Evolutionary conservation across 306 rosid genomes (phyloP).

Genomic region (Begonia fuchsioides): DNA sequence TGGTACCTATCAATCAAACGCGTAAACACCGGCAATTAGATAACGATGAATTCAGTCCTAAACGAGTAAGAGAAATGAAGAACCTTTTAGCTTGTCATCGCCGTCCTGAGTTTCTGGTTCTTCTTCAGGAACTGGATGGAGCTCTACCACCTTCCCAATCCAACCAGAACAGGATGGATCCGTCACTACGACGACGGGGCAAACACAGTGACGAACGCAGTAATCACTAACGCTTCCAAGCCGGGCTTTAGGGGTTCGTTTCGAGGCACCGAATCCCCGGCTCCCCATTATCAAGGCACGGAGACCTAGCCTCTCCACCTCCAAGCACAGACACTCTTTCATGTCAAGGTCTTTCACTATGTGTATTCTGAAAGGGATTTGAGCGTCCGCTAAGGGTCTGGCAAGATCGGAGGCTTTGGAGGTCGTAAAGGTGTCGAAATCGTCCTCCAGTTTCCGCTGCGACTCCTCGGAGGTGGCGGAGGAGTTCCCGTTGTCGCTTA

Average conservation of each 20-base stretch:
- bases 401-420: constrained; percentile 55
- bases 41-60: background rate
- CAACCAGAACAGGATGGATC: too few species aligned
- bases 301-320: constrained; percentile 81
- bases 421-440: constrained; percentile 57
- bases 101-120: constrained; percentile 56
- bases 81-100: constrained; percentile 48
- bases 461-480: constrained; percentile 16
- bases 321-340: constrained; percentile 90
- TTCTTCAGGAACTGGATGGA: constrained; percentile 77
- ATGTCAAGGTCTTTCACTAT: constrained; percentile 87
- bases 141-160: constrained; percentile 31
- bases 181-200: constrained; percentile 83
- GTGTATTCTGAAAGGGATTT: constrained; percentile 65
- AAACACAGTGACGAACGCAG: constrained; percentile 77
- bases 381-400: constrained; percentile 48
- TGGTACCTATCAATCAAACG: too few species aligned
- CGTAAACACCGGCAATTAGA: too few species aligned
- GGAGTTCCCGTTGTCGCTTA: background rate
- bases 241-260: constrained; percentile 31
- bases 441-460: constrained; percentile 45
- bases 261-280: constrained; percentile 66
- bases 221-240: constrained; percentile 86
- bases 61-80: background rate
- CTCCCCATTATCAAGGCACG: constrained; percentile 93